A percentile compares a stretch with the other conserved stretches of the same genome.
phyloP scores from a whole-genome alignment of 2,329 filamentous ascomycete species.

The Arthrobotrys megalospora region DNA sequence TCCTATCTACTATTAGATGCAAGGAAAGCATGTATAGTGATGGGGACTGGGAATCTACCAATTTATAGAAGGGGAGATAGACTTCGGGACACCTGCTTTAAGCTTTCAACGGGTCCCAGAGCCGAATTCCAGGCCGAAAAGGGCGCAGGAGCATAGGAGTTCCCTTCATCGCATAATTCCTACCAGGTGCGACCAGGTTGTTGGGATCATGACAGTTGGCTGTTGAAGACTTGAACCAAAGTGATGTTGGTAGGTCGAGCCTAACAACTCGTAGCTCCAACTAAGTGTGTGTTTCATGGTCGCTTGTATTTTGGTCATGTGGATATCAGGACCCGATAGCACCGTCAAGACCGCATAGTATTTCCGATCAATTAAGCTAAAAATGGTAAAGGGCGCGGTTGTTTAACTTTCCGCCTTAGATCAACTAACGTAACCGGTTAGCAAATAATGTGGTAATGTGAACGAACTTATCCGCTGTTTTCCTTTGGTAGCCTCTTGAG shows the following conservation, averaged over 20 bases:
- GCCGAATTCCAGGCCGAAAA: neutral
- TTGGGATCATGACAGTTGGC: neutral
- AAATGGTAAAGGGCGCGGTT: constrained; percentile 37
- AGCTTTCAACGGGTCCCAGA: neutral
- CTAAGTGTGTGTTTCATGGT: neutral
- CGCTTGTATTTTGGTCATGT: constrained; percentile 17
- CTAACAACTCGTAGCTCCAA: neutral
- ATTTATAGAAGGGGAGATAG: constrained; percentile 8
- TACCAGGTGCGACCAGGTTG: neutral
- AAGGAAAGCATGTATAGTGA: neutral
- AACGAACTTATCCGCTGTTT: constrained; percentile 38
- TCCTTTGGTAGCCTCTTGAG: constrained; percentile 52
- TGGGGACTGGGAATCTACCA: neutral
- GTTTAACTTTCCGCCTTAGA: constrained; percentile 6
- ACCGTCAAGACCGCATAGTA: constrained; percentile 10
- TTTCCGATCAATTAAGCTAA: constrained; percentile 8
- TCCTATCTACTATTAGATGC: too few relatives aligned
- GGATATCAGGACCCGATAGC: too few relatives aligned
- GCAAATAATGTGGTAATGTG: constrained; percentile 57
- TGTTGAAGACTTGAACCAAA: neutral
- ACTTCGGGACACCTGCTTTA: neutral
- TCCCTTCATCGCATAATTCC: neutral
- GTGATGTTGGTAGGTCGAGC: neutral
- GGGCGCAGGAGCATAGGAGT: neutral
- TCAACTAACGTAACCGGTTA: constrained; percentile 57